phyloP scores from a whole-genome alignment of 352 stramenopile species.

The Globisporangium solare region DNA sequence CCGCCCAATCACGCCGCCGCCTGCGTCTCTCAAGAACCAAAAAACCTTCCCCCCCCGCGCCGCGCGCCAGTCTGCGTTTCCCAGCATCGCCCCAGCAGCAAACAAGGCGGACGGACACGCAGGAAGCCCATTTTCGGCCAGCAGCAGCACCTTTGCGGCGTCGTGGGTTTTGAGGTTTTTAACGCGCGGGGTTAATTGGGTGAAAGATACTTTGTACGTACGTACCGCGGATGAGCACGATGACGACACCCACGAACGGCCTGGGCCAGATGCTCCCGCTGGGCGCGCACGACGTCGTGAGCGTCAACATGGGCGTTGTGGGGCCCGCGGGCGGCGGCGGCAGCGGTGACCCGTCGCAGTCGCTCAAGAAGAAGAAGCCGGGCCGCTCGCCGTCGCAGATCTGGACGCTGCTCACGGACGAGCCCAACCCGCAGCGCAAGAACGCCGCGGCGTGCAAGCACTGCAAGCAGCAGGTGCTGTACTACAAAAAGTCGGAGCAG shows the following conservation, averaged over 20 bases:
- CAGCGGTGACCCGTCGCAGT: background rate
- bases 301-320: background rate
- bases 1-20: conserved; percentile 4
- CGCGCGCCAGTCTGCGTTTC: background rate
- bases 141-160: background rate
- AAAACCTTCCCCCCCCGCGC: conserved; percentile 6
- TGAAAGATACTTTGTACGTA: conserved; percentile 3
- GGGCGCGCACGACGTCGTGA: conserved; percentile 11
- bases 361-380: conserved; percentile 74
- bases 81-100: background rate
- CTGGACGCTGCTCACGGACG: conserved; percentile 80
- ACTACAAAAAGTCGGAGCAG: conserved; percentile 88
- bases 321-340: background rate
- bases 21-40: conserved; percentile 1
- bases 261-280: conserved; percentile 17
- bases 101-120: too few relatives aligned
- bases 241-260: conserved; percentile 14
- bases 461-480: conserved; percentile 80
- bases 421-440: conserved; percentile 69
- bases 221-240: conserved; percentile 11
- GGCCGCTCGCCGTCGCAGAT: conserved; percentile 64
- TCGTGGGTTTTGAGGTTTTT: conserved; percentile 5
- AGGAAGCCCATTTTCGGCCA: too few relatives aligned
- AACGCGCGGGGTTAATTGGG: background rate
- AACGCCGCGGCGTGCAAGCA: conserved; percentile 79